phyloP scores from a whole-genome alignment of 1,139 yeast species.

The Yamadazyma diospyri region DNA sequence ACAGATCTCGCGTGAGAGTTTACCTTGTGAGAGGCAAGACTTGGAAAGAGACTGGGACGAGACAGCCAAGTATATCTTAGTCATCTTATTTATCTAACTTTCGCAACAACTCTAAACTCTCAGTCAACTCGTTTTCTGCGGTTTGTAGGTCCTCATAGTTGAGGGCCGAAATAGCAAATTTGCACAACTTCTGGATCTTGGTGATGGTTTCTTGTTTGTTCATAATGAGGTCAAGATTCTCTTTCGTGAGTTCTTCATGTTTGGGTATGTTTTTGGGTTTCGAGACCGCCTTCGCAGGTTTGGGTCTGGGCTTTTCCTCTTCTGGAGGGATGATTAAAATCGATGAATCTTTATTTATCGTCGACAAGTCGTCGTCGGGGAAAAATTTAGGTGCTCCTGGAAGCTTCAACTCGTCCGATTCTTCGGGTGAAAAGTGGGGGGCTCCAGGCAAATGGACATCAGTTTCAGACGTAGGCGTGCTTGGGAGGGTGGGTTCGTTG shows the following conservation, averaged over 20 bases:
- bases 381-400: conserved; percentile 45
- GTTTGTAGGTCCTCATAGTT: conserved; percentile 86
- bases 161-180: conserved; percentile 88
- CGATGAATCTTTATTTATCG: conserved; percentile 37
- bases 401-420: conserved; percentile 22
- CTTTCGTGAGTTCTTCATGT: conserved; percentile 19
- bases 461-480: no score
- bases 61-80: no score
- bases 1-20: no score
- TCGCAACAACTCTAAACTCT: conserved; percentile 48
- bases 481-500: conserved; percentile 6
- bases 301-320: conserved; percentile 7
- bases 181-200: conserved; percentile 82
- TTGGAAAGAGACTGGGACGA: no score
- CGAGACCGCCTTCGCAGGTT: background rate
- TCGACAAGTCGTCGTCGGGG: conserved; percentile 39
- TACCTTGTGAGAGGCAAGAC: no score
- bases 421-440: conserved; percentile 33
- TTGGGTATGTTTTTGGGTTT: conserved; percentile 2
- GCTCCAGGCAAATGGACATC: conserved; percentile 27
- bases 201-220: conserved; percentile 58
- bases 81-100: conserved; percentile 10
- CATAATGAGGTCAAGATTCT: conserved; percentile 48
- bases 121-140: conserved; percentile 68
- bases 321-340: conserved; percentile 36